These are phyloP conservation scores for Debaryomyces fabryi DNA, from an alignment of 1,139 yeast genomes.

Conservation along the genomic window DNA sequence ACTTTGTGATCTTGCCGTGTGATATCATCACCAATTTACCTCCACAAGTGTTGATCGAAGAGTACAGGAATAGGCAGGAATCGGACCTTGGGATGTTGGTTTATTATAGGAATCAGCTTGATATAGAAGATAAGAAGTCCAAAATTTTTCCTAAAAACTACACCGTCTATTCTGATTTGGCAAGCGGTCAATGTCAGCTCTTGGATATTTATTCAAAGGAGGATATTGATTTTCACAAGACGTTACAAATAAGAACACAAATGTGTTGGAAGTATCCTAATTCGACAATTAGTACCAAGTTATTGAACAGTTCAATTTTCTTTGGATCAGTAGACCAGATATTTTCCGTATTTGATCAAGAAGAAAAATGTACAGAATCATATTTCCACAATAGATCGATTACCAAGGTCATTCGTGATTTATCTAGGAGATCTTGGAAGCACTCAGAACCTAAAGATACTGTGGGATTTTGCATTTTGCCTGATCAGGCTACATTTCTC, in stretches of 20 bases:
- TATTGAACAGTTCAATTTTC: conserved; percentile 78
- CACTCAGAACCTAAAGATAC: conserved; percentile 64
- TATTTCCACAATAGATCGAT: conserved; percentile 53
- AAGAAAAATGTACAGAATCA: conserved; percentile 37
- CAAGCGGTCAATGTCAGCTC: conserved; percentile 52
- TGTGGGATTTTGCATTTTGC: conserved; percentile 65
- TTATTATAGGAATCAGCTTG: conserved; percentile 70
- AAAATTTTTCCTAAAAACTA: conserved; percentile 53
- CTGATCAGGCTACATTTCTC: conserved; percentile 67
- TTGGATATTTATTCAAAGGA: conserved; percentile 72
- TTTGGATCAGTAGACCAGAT: conserved; percentile 64
- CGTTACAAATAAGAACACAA: conserved; percentile 77
- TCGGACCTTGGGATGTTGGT: conserved; percentile 72
- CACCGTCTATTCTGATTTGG: conserved; percentile 57
- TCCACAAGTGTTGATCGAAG: conserved; percentile 85
- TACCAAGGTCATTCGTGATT: conserved; percentile 75
- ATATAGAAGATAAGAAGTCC: conserved; percentile 73
- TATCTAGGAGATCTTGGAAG: conserved; percentile 91
- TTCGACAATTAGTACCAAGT: conserved; percentile 70
- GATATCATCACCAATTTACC: conserved; percentile 92
- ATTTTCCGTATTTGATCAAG: conserved; percentile 35
- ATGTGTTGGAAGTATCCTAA: conserved; percentile 88
- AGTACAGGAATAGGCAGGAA: conserved; percentile 69
- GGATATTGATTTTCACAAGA: conserved; percentile 68
- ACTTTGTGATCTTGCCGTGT: conserved; percentile 85